phyloP scores from a whole-genome alignment of 805 yeast genomes.

The Candida mattraensis region DNA sequence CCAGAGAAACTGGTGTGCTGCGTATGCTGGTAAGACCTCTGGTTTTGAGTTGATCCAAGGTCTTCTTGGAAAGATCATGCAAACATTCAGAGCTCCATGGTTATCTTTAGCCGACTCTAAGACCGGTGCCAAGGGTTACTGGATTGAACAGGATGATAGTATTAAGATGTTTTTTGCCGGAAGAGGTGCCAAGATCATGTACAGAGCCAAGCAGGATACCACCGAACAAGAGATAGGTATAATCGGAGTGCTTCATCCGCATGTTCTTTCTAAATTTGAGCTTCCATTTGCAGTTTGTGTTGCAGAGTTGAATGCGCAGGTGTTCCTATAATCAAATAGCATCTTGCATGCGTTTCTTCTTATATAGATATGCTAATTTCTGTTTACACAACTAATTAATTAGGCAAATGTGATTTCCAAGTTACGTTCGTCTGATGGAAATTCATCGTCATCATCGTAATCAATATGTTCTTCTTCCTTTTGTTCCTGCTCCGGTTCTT shows the following conservation, averaged over 20 bases:
- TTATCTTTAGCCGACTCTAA: slow-evolving; percentile 46
- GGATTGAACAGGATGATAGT: slow-evolving; percentile 72
- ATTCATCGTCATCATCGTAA: slow-evolving; percentile 37
- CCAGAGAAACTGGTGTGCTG: slow-evolving; percentile 93
- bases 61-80: slow-evolving; percentile 90
- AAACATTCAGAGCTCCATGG: slow-evolving; percentile 90
- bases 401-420: slow-evolving; percentile 31
- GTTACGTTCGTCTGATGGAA: slow-evolving; percentile 33
- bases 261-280: slow-evolving; percentile 81
- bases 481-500: neutral
- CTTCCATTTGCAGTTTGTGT: slow-evolving; percentile 91
- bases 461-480: slow-evolving; percentile 12
- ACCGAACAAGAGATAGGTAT: slow-evolving; percentile 67
- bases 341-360: slow-evolving; percentile 1
- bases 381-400: slow-evolving; percentile 1
- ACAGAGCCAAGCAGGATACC: slow-evolving; percentile 62
- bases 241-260: slow-evolving; percentile 95
- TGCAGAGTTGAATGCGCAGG: slow-evolving; percentile 88
- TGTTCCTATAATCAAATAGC: slow-evolving; percentile 56
- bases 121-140: slow-evolving; percentile 71
- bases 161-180: slow-evolving; percentile 90
- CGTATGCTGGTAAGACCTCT: slow-evolving; percentile 90
- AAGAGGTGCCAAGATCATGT: slow-evolving; percentile 87
- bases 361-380: slow-evolving; percentile 6
- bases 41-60: slow-evolving; percentile 97